phyloP scores from a whole-genome alignment of 2,329 filamentous ascomycete species.

The Hypomyces rosellus region DNA sequence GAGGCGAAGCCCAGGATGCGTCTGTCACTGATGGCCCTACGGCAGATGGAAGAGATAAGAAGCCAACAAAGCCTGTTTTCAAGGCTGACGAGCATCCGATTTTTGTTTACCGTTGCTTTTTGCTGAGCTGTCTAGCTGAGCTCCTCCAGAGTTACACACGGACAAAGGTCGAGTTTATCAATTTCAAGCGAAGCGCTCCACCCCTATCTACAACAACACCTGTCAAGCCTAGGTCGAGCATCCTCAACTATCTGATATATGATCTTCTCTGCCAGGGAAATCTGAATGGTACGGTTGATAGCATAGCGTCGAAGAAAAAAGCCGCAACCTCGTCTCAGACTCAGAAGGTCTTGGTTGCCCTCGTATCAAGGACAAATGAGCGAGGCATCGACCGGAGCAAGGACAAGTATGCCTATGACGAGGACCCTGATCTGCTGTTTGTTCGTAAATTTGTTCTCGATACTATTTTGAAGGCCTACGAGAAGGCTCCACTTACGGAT shows the following conservation, averaged over 20 bases:
- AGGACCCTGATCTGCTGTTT: slow-evolving; percentile 79
- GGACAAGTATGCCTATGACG: slow-evolving; percentile 60
- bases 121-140: slow-evolving; percentile 87
- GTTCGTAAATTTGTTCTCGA: slow-evolving; percentile 94
- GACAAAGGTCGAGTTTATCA: slow-evolving; percentile 97
- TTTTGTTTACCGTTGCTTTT: slow-evolving; percentile 92
- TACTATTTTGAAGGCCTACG: slow-evolving; percentile 85
- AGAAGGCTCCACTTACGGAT: slow-evolving; percentile 71
- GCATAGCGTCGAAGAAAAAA: slow-evolving; percentile 75
- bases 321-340: slow-evolving; percentile 78
- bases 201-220: slow-evolving; percentile 79
- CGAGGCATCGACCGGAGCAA: slow-evolving; percentile 52
- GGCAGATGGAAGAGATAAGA: slow-evolving; percentile 51
- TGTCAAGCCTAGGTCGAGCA: slow-evolving; percentile 85
- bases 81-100: slow-evolving; percentile 91
- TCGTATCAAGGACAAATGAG: slow-evolving; percentile 85
- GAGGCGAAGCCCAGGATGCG: slow-evolving; percentile 18
- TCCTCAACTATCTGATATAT: slow-evolving; percentile 89
- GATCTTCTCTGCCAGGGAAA: slow-evolving; percentile 61
- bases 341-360: slow-evolving; percentile 75
- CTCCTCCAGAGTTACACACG: slow-evolving; percentile 87
- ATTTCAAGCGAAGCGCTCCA: slow-evolving; percentile 89
- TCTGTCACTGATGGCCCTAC: slow-evolving; percentile 25
- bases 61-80: slow-evolving; percentile 66
- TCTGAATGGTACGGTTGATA: slow-evolving; percentile 63